These are phyloP conservation scores for Coemansia sp. DNA, from an alignment of 371 early-diverging fungal species.

Conservation along the genomic window DNA sequence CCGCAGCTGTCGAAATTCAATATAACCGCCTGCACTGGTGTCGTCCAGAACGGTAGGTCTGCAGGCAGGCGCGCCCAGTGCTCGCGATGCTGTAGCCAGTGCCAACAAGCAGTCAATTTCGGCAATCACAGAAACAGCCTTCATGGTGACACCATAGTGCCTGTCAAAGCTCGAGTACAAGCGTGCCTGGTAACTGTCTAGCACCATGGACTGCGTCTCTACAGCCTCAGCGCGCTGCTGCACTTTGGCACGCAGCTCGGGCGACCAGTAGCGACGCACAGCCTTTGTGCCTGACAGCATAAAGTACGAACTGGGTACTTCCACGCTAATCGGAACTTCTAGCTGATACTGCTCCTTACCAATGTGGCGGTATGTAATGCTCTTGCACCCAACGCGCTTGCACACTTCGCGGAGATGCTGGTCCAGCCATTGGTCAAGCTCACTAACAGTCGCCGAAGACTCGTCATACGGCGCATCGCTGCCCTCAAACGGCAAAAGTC, in stretches of 20 bases:
- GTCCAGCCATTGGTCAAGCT: conserved; percentile 66
- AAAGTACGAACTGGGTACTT: conserved; percentile 78
- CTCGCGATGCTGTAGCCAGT: conserved; percentile 69
- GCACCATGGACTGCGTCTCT: conserved; percentile 75
- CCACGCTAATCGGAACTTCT: conserved; percentile 77
- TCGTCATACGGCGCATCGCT: conserved; percentile 77
- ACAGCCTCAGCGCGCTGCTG: conserved; percentile 74
- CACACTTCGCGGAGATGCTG: conserved; percentile 64
- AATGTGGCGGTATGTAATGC: conserved; percentile 74
- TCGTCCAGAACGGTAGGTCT: conserved; percentile 72
- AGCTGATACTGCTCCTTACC: conserved; percentile 96
- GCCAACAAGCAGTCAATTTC: conserved; percentile 90
- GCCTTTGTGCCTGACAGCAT: conserved; percentile 75
- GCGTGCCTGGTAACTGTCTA: conserved; percentile 66
- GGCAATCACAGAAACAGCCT: conserved; percentile 72
- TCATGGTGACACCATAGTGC: conserved; percentile 68
- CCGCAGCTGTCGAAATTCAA: conserved; percentile 78
- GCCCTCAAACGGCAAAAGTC: conserved; percentile 71
- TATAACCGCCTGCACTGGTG: conserved; percentile 52
- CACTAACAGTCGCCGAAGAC: conserved; percentile 56
- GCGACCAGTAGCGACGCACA: conserved; percentile 85
- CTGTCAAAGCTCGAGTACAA: conserved; percentile 80
- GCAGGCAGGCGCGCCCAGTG: conserved; percentile 69
- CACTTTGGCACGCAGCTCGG: conserved; percentile 65
- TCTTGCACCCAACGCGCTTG: conserved; percentile 59